Evolutionary conservation across 2,329 filamentous ascomycete genomes (phyloP).

Genomic region (Calonectria pseudoturangicola): DNA sequence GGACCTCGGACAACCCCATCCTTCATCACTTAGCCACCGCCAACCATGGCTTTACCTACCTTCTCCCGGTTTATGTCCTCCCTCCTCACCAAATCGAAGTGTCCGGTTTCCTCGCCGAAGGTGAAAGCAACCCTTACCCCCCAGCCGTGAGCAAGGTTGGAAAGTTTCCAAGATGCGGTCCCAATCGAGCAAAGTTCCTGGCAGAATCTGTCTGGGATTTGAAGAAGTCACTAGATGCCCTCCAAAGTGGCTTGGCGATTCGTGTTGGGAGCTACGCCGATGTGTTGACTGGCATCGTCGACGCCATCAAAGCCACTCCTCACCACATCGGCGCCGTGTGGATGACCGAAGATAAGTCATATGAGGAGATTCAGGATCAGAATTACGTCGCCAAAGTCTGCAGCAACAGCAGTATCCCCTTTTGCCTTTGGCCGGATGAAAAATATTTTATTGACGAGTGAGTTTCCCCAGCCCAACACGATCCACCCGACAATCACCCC

Average conservation of each 20-base stretch:
- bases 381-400: slow-evolving; percentile 72
- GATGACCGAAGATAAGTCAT: slow-evolving; percentile 83
- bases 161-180: slow-evolving; percentile 83
- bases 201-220: slow-evolving; percentile 84
- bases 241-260: slow-evolving; percentile 77
- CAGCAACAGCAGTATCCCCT: slow-evolving; percentile 71
- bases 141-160: slow-evolving; percentile 80
- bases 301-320: slow-evolving; percentile 64
- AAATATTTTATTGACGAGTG: slow-evolving; percentile 89
- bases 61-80: slow-evolving; percentile 83
- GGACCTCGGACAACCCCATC: slow-evolving; percentile 84
- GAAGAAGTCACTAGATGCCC: slow-evolving; percentile 75
- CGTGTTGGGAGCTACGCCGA: slow-evolving; percentile 78
- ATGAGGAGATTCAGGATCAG: slow-evolving; percentile 82
- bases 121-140: slow-evolving; percentile 77
- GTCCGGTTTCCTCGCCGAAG: slow-evolving; percentile 80
- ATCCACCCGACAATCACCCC: too few relatives aligned
- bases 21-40: slow-evolving; percentile 74
- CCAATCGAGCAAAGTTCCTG: slow-evolving; percentile 82
- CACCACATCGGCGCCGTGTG: slow-evolving; percentile 78
- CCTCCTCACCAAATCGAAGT: slow-evolving; percentile 83
- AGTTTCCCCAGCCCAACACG: slow-evolving; percentile 60
- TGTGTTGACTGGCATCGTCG: slow-evolving; percentile 75
- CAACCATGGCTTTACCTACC: slow-evolving; percentile 77
- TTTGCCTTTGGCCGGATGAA: slow-evolving; percentile 82